Evolutionary conservation across 164 flowering plant species (phyloP).

Genomic region (Kalanchoe fedtschenkoi): DNA sequence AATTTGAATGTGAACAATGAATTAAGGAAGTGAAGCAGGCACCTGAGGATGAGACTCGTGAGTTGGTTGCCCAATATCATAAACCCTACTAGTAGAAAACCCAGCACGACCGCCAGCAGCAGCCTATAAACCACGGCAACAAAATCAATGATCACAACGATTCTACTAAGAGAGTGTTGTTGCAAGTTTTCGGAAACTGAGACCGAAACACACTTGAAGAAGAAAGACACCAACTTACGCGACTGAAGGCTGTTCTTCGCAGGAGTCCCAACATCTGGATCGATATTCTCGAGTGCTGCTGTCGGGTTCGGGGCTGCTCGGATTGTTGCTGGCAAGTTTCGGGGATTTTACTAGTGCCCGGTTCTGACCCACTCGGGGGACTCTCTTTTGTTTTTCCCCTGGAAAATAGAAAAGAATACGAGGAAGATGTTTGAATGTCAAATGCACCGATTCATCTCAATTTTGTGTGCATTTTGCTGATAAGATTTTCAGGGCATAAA

Average conservation of each 20-base stretch:
- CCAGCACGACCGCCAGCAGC: constrained; percentile 7
- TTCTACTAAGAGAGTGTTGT: background rate
- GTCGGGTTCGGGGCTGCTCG: background rate
- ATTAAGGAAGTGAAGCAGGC: constrained; percentile 7
- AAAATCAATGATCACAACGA: background rate
- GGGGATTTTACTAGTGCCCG: background rate
- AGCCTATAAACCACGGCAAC: constrained; percentile 16
- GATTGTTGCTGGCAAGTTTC: background rate
- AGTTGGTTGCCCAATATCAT: constrained; percentile 79
- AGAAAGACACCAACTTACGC: background rate
- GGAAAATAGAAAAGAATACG: too few relatives aligned
- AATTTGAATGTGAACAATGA: background rate
- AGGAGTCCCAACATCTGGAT: background rate
- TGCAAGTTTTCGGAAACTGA: background rate
- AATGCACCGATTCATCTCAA: background rate
- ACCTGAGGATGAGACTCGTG: constrained; percentile 82
- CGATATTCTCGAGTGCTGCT: background rate
- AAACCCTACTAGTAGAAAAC: constrained; percentile 32
- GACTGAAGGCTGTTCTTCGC: background rate
- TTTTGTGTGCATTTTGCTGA: background rate
- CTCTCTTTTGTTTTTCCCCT: too few relatives aligned
- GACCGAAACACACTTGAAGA: background rate
- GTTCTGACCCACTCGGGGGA: too few relatives aligned
- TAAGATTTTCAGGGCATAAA: too few relatives aligned
- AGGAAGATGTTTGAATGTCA: too few relatives aligned